Evolutionary conservation across 768 basidiomycete species (phyloP).

Genomic region (Leccinum sublutescens): DNA sequence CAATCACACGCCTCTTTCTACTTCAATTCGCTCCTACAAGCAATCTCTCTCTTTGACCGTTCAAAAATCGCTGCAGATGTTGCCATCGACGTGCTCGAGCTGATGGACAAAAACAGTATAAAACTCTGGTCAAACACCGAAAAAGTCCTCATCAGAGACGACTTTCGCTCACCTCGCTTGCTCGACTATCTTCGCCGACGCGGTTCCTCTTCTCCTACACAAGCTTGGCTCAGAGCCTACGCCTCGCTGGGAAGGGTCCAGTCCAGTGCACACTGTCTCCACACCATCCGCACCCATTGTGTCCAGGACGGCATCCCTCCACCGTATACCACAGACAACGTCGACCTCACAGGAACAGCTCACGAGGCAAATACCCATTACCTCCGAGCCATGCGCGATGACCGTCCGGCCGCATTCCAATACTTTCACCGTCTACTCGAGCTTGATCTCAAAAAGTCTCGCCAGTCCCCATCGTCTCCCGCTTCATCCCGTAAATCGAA

Average conservation of each 20-base stretch:
- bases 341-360: constrained; percentile 18
- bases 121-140: constrained; percentile 42
- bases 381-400: constrained; percentile 40
- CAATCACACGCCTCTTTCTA: constrained; percentile 26
- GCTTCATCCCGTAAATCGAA: constrained; percentile 21
- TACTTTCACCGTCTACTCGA: constrained; percentile 43
- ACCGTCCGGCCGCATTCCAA: constrained; percentile 44
- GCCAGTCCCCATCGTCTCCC: constrained; percentile 1
- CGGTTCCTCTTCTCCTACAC: not conserved
- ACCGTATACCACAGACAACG: constrained; percentile 19
- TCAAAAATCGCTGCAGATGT: constrained; percentile 40
- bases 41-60: constrained; percentile 44
- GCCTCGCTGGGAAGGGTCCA: constrained; percentile 33
- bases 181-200: constrained; percentile 42
- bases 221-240: constrained; percentile 17
- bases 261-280: constrained; percentile 39
- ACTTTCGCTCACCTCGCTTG: constrained; percentile 50
- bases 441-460: constrained; percentile 20
- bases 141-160: constrained; percentile 45
- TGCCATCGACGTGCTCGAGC: constrained; percentile 40
- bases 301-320: constrained; percentile 16
- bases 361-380: constrained; percentile 43
- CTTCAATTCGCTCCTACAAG: constrained; percentile 55
- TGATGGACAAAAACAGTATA: constrained; percentile 44
- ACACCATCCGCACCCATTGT: constrained; percentile 36